phyloP scores from a whole-genome alignment of 1,139 yeast species.

The Zhuliangozyma blackwelliae region DNA sequence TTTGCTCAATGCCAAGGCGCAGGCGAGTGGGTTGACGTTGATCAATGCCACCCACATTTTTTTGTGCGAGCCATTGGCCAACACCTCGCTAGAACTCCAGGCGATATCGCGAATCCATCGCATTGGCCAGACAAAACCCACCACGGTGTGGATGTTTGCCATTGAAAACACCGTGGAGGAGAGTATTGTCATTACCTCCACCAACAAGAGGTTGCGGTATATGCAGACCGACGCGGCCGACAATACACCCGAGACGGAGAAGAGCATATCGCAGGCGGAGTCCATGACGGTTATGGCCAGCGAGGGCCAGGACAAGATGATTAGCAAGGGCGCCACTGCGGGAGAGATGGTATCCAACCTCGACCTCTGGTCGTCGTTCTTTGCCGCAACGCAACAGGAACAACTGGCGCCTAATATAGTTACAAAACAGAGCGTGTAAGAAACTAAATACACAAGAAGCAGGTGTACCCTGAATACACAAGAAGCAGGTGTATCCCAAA shows the following conservation, averaged over 20 bases:
- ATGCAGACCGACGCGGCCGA: conserved; percentile 9
- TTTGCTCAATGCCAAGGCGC: conserved; percentile 75
- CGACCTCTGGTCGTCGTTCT: conserved; percentile 61
- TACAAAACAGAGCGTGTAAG: too few species aligned
- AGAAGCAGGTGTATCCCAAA: conserved; percentile 38
- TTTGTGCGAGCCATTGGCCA: conserved; percentile 87
- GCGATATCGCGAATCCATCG: conserved; percentile 90
- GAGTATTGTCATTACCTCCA: conserved; percentile 61
- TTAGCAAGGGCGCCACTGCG: conserved; percentile 36
- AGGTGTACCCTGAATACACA: conserved; percentile 35
- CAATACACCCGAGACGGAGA: conserved; percentile 10
- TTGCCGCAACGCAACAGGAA: conserved; percentile 24
- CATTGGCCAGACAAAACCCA: conserved; percentile 77
- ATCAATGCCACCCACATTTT: conserved; percentile 90
- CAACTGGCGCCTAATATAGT: too few species aligned
- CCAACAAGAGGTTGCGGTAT: conserved; percentile 45
- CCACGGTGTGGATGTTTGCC: conserved; percentile 90
- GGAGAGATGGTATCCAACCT: conserved; percentile 55
- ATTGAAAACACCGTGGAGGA: conserved; percentile 88
- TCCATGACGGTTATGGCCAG: conserved; percentile 34
- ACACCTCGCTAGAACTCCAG: conserved; percentile 80
- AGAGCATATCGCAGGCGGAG: conserved; percentile 28
- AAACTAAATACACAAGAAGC: too few species aligned
- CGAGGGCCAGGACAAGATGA: conserved; percentile 39
- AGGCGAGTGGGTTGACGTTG: conserved; percentile 85